Conservation (phyloP, 78 protist genomes). For the Dictyostelium firmibasis region DNA sequence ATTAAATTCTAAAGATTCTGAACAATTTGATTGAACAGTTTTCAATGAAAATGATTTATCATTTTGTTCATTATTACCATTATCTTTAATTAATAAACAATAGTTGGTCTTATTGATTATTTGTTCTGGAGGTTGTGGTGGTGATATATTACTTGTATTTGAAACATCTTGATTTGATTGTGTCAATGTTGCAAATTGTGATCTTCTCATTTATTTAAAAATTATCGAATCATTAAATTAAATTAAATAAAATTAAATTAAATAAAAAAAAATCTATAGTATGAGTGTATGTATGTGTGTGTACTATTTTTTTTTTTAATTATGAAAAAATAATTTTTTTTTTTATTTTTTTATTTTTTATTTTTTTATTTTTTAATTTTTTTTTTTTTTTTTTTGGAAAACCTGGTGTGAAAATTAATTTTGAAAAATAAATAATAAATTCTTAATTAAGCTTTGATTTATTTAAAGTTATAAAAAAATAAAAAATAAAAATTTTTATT, state of each 20-base stretch:
- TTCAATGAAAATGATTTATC: slow-evolving; percentile 52
- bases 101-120: background rate
- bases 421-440: background rate
- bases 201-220: slow-evolving; percentile 5
- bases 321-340: background rate
- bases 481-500: background rate
- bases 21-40: slow-evolving; percentile 21
- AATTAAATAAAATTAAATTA: no score
- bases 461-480: background rate
- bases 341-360: no score
- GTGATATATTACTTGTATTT: background rate
- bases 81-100: slow-evolving; percentile 45
- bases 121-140: background rate
- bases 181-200: slow-evolving; percentile 8
- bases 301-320: background rate
- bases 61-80: background rate
- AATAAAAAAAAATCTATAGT: no score
- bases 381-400: no score
- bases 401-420: no score
- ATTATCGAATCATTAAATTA: no score
- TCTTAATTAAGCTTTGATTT: no score
- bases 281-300: background rate
- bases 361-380: no score
- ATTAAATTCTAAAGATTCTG: slow-evolving; percentile 16
- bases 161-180: background rate